These are phyloP conservation scores for Chaetomium cochliodes DNA, from an alignment of 495 filamentous ascomycete genomes.

Conservation along the genomic window DNA sequence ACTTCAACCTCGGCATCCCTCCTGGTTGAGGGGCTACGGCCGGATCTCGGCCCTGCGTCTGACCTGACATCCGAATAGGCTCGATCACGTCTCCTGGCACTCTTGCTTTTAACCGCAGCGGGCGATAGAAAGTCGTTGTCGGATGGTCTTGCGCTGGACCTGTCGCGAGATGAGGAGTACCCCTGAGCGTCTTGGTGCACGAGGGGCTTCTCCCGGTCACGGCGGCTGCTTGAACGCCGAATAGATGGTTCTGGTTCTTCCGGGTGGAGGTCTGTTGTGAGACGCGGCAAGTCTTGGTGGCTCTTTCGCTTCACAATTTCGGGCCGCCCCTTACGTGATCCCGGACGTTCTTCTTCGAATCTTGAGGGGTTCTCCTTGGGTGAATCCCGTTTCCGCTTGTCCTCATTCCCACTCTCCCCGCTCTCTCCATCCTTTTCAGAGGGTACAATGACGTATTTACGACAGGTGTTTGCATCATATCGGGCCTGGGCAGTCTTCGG, in stretches of 20 bases:
- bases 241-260: conserved; percentile 21
- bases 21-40: conserved; percentile 22
- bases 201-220: conserved; percentile 26
- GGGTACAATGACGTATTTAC: conserved; percentile 36
- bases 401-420: conserved; percentile 14
- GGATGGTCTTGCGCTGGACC: conserved; percentile 10
- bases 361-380: background rate
- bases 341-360: background rate
- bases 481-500: conserved; percentile 26
- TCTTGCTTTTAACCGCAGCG: conserved; percentile 38
- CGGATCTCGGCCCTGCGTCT: conserved; percentile 9
- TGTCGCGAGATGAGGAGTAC: conserved; percentile 15
- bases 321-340: conserved; percentile 2
- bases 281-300: conserved; percentile 40
- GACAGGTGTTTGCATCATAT: conserved; percentile 46
- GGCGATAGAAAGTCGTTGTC: conserved; percentile 39
- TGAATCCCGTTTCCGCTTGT: conserved; percentile 25
- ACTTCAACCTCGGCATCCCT: conserved; percentile 21
- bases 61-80: conserved; percentile 38
- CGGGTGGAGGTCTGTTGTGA: conserved; percentile 33
- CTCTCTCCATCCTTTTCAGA: conserved; percentile 13
- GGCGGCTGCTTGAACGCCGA: conserved; percentile 27
- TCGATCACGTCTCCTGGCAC: conserved; percentile 39
- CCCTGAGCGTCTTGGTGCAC: conserved; percentile 27
- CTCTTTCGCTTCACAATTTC: conserved; percentile 38